Percentiles rank a stretch among this genome's conserved stretches.
These are phyloP conservation scores for Didymella sp. DNA, from an alignment of 2,329 filamentous ascomycete species.

Conservation along the genomic window DNA sequence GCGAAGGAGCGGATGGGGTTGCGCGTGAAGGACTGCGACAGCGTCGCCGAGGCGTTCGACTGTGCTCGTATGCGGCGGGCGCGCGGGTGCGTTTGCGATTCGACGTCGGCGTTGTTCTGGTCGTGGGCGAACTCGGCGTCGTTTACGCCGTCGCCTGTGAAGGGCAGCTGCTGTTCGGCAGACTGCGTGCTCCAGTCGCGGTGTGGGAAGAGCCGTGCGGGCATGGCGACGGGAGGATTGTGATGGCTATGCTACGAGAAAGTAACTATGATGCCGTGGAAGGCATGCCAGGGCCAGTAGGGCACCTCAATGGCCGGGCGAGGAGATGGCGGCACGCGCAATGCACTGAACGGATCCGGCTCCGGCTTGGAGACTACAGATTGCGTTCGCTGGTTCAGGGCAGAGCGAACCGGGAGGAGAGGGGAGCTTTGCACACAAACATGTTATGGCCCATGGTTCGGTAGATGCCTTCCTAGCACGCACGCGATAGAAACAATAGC, in stretches of 20 bases:
- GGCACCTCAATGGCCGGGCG: conserved; percentile 2
- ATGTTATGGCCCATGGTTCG: conserved; percentile 6
- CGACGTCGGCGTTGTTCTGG: conserved; percentile 29
- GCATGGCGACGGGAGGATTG: conserved; percentile 10
- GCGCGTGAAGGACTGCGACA: conserved; percentile 45
- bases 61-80: conserved; percentile 38
- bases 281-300: conserved; percentile 12
- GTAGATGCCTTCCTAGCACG: too few species aligned
- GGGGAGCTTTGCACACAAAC: not conserved
- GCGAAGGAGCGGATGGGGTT: conserved; percentile 77
- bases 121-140: conserved; percentile 40
- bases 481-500: too few species aligned
- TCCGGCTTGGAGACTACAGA: not conserved
- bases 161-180: conserved; percentile 35
- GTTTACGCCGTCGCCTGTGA: conserved; percentile 39
- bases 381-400: conserved; percentile 4
- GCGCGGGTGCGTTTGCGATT: conserved; percentile 34
- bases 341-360: conserved; percentile 1
- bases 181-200: conserved; percentile 17
- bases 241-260: not conserved
- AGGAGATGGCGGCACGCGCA: not conserved
- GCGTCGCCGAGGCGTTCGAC: conserved; percentile 30
- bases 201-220: conserved; percentile 12
- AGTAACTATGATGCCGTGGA: not conserved
- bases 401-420: conserved; percentile 1